Evolutionary conservation across 305 asterid genomes (phyloP).

Genomic region (Rubia peregrina): DNA sequence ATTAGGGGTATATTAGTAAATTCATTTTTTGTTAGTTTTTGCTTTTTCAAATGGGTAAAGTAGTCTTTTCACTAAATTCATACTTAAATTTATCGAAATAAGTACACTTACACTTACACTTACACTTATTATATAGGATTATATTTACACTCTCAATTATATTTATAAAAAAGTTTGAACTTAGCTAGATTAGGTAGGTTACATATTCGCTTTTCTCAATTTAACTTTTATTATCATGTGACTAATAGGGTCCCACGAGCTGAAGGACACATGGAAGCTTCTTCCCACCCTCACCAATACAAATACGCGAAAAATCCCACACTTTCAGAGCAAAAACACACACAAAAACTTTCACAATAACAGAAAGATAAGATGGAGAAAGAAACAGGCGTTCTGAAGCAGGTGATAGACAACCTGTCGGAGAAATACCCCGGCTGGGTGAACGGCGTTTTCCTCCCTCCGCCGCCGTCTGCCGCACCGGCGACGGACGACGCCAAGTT

Average conservation of each 20-base stretch:
- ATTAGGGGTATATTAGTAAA: no score
- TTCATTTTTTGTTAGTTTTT: no score
- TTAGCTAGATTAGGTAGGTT: no score
- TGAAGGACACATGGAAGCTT: background rate
- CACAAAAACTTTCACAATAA: background rate
- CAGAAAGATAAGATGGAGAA: background rate
- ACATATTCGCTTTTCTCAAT: no score
- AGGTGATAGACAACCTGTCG: slow-evolving; percentile 1
- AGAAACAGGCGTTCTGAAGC: slow-evolving; percentile 1
- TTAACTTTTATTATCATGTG: background rate
- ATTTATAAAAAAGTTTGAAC: no score
- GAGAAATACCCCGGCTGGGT: slow-evolving; percentile 1
- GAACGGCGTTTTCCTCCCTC: background rate
- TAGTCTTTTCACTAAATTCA: no score
- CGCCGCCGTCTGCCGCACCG: background rate
- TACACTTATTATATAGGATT: no score
- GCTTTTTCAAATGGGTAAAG: no score
- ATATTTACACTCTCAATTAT: no score
- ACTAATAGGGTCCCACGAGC: background rate
- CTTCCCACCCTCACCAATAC: background rate
- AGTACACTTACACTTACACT: no score
- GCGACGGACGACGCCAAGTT: background rate
- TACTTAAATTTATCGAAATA: no score
- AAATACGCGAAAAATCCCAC: background rate
- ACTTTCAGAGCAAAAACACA: background rate